Evolutionary conservation across 1,139 yeast species (phyloP), one percentile per base, ranked within the genome.

Genomic region (Debaryomyces nepalensis): DNA sequence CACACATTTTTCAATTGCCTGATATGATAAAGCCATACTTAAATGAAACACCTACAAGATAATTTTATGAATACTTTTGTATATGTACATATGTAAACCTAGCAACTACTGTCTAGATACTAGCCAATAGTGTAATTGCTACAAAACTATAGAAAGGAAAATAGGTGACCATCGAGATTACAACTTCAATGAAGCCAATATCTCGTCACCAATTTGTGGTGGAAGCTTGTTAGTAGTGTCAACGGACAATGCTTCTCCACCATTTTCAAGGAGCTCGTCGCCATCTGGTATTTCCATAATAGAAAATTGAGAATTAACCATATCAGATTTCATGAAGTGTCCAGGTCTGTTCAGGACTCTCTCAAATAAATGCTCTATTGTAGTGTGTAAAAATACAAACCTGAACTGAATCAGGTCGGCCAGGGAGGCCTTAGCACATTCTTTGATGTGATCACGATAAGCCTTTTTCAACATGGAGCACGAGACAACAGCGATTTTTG

Each of bases 281-380:
- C 61, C 73, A 7, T 53, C 38, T 0, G 97, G 97, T 4, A 87
- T 66, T 58, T 90, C 85, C 79, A 88, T 77, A 45, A 82, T 81
- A 7, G 73, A 80, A 50, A 82, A 82, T 59, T 90, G 98, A 16
- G 91, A 82, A 46, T 77, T 73, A 33, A 90, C 81, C 97, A 90
- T 88, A 44, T 79, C 78, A 3, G 84, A 73, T 55, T 89, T 89
- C 97, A 93, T 91, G 61, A 75, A 93, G 58, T 93, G 99, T 39
- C 81, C 82, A 51, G 76, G 63, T 49, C 99, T 73, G 12, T 66
- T 61, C 11, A 65, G 66, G 40, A 89, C 86, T 41, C 98, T 74
- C 29, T 66, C 61, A 15, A 77, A 50, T 39, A 90, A 74, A 51
- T 77, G 86, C 7, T 82, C 84, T 51, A 73, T 77, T 4, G 81